A percentile compares a stretch with the other conserved stretches of the same genome.
These are phyloP conservation scores for Cyberlindnera americana DNA, from an alignment of 805 yeast genomes.

Conservation along the genomic window DNA sequence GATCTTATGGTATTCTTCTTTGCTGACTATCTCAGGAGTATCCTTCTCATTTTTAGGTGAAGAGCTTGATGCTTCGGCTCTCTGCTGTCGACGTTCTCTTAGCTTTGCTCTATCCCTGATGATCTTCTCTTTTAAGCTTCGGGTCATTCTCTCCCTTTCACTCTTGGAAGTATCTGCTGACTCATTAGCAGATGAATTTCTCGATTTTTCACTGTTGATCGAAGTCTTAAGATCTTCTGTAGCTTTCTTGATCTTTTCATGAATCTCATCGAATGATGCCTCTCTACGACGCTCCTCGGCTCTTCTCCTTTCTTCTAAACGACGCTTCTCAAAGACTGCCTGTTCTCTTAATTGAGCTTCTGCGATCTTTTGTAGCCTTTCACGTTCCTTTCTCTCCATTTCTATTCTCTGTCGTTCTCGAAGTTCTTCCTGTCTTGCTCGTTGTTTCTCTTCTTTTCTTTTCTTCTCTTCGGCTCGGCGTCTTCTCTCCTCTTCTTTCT, in stretches of 20 bases:
- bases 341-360: conserved; percentile 11
- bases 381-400: conserved; percentile 1
- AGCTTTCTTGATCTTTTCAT: conserved; percentile 7
- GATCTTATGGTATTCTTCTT: conserved; percentile 10
- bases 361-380: conserved; percentile 6
- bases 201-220: no score
- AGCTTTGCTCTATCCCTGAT: conserved; percentile 1
- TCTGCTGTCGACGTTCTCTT: no score
- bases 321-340: conserved; percentile 14
- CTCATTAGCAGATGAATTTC: no score
- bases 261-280: conserved; percentile 5
- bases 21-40: conserved; percentile 1
- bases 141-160: not conserved
- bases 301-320: conserved; percentile 10
- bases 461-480: conserved; percentile 1
- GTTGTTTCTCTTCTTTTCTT: conserved; percentile 4
- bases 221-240: conserved; percentile 4
- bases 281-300: conserved; percentile 10
- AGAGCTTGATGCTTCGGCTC: no score
- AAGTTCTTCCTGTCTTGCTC: no score
- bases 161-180: no score
- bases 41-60: no score
- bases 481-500: not conserved
- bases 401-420: no score
- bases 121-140: conserved; percentile 1